Conservation (phyloP, 1,284 basidiomycete genomes). For the Ganoderma boninense region DNA sequence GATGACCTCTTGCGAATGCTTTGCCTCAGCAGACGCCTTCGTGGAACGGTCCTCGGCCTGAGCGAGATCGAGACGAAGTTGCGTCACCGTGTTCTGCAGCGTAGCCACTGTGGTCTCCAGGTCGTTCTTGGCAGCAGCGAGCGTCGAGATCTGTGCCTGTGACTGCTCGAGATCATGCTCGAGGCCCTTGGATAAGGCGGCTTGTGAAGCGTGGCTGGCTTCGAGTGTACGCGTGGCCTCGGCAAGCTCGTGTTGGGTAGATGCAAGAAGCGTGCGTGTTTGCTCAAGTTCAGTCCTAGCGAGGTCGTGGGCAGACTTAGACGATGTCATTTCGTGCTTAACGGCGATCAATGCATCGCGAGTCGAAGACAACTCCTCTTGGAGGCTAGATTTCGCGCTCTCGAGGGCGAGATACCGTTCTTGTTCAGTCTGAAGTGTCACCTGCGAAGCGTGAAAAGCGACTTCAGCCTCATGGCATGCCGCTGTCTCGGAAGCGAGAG, state of each 20-base stretch:
- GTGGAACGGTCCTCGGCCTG: conserved; percentile 22
- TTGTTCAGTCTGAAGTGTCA: conserved; percentile 6
- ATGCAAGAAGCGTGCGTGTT: neutral
- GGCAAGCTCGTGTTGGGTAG: conserved; percentile 13
- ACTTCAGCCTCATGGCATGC: conserved; percentile 1
- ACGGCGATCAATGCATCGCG: conserved; percentile 2
- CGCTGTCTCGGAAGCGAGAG: conserved; percentile 1
- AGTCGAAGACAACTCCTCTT: conserved; percentile 1
- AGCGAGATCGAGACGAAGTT: conserved; percentile 20
- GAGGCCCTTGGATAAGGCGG: conserved; percentile 14
- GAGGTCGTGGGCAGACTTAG: neutral
- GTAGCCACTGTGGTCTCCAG: conserved; percentile 20
- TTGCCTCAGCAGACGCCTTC: conserved; percentile 17
- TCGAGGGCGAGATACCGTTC: conserved; percentile 2
- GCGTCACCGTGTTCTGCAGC: conserved; percentile 20
- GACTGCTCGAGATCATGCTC: conserved; percentile 19
- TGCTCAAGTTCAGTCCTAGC: conserved; percentile 11
- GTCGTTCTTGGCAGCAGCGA: conserved; percentile 16
- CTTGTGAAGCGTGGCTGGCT: conserved; percentile 9
- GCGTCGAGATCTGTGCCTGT: conserved; percentile 6
- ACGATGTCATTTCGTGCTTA: conserved; percentile 6
- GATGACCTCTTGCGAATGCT: conserved; percentile 22
- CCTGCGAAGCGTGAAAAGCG: conserved; percentile 1
- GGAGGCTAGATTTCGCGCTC: neutral
- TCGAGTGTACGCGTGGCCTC: conserved; percentile 10